Evolutionary conservation across 805 yeast species (phyloP).

Genomic region (Saitoella complicata): DNA sequence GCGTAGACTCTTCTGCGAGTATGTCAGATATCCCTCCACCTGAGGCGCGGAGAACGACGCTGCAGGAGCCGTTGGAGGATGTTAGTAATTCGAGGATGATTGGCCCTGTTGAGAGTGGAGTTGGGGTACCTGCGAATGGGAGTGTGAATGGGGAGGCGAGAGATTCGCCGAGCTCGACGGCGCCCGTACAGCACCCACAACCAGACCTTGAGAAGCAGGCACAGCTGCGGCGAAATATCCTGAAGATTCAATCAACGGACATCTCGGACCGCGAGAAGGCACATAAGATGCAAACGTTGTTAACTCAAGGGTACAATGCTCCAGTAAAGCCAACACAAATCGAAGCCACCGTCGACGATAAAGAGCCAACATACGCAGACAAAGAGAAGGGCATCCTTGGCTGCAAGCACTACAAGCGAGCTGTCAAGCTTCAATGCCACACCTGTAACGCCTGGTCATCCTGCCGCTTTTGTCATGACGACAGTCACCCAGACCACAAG

Average conservation of each 20-base stretch:
- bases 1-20: too few relatives aligned
- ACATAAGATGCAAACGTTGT: constrained; percentile 20
- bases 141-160: too few relatives aligned
- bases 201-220: constrained; percentile 5
- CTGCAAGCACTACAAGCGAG: constrained; percentile 68
- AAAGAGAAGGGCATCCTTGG: constrained; percentile 30
- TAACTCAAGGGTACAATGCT: constrained; percentile 20
- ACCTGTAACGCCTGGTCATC: constrained; percentile 59
- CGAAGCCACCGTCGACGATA: constrained; percentile 5
- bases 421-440: constrained; percentile 71
- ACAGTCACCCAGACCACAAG: constrained; percentile 37
- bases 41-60: too few relatives aligned
- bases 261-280: constrained; percentile 23
- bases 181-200: too few relatives aligned
- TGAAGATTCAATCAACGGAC: constrained; percentile 16
- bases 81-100: too few relatives aligned
- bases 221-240: constrained; percentile 17
- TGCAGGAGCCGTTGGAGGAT: too few relatives aligned
- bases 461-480: constrained; percentile 75
- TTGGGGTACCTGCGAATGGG: too few relatives aligned
- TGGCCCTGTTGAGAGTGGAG: too few relatives aligned
- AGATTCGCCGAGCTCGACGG: too few relatives aligned
- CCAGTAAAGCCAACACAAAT: constrained; percentile 1
- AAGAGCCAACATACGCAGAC: constrained; percentile 23
- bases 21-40: too few relatives aligned